Evolutionary conservation across 768 basidiomycete genomes (phyloP).

Genomic region (Lentinula lateritia): DNA sequence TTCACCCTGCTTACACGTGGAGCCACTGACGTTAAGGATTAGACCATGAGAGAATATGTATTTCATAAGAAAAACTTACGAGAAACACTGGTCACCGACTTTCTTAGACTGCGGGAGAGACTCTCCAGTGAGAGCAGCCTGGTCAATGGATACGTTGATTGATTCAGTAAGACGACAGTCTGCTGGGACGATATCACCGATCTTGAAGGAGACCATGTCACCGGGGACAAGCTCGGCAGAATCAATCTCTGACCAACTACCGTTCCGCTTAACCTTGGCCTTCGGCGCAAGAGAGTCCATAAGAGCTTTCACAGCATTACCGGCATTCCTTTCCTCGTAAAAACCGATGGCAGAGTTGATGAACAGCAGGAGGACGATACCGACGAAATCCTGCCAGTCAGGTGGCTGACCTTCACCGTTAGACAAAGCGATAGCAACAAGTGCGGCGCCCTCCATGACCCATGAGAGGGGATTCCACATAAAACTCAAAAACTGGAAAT

Average conservation of each 20-base stretch:
- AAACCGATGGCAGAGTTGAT: constrained; percentile 97
- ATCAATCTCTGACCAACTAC: constrained; percentile 86
- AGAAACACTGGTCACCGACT: constrained; percentile 94
- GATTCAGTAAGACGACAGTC: constrained; percentile 96
- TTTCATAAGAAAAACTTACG: constrained; percentile 47
- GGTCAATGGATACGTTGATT: constrained; percentile 97
- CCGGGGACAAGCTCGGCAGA: constrained; percentile 88
- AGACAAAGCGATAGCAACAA: constrained; percentile 92
- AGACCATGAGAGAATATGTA: constrained; percentile 5
- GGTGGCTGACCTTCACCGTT: constrained; percentile 85
- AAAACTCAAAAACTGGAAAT: constrained; percentile 77
- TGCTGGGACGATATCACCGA: constrained; percentile 97
- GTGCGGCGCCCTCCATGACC: constrained; percentile 98
- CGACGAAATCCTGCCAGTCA: constrained; percentile 97
- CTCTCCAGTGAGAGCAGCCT: constrained; percentile 97
- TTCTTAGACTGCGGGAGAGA: constrained; percentile 93
- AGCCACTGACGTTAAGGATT: constrained; percentile 54
- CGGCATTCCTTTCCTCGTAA: constrained; percentile 95
- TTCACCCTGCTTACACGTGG: constrained; percentile 98
- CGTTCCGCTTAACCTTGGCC: constrained; percentile 87
- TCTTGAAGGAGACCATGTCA: constrained; percentile 97
- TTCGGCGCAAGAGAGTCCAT: constrained; percentile 99
- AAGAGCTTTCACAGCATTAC: constrained; percentile 98
- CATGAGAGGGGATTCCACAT: constrained; percentile 99
- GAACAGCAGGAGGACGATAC: constrained; percentile 87